Evolutionary conservation across 768 basidiomycete genomes (phyloP), one percentile per base, ranked within the genome.

Genomic region (Neoboletus brunneissimus): DNA sequence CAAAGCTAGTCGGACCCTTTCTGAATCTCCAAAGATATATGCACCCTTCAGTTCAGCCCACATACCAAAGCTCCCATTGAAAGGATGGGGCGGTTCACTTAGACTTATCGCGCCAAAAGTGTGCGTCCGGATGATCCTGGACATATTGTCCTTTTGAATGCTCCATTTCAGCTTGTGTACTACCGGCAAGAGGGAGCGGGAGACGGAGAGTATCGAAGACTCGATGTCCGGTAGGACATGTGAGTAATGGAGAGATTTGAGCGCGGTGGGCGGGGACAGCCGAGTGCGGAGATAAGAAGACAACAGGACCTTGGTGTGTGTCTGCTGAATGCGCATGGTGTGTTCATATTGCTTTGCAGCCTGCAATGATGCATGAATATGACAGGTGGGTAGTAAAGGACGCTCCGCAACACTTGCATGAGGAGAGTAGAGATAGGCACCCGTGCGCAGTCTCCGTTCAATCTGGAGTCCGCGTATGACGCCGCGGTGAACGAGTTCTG

Each of bases 101-200:
- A 27, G n/a, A 48, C 63, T 65, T 58, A 68, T 68, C 35, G 72
- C 68, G 48, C 77, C 74, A 37, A 51, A 64, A 15, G 59, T 67
- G 45, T 68, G 62, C 34, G 77, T 73, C 66, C 84, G 80, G 53
- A 88, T 75, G 57, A 80, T 69, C 67, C 77, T 80, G 5, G 88
- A 81, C 27, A 88, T 73, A 46, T 75, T 76, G 64, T 89, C 89
- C 13, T 78, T 76, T 64, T 84, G 82, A 47, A 88, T 69, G 38
- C 80, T 83, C 87, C 87, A 90, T 67, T 89, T 89, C 57, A 90
- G 76, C 65, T 81, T 76, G 54, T 81, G 83, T 64, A 89, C 77
- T 23, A 81, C 75, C 15, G 88, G 86, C 5, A 89, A 71, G 25
- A 91, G 77, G 9, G 79, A 76, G 29, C 85, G 82, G 1, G 85